Base-by-base conservation (phyloP, 2,329 filamentous ascomycete genomes). In the Diplodia mutila region DNA sequence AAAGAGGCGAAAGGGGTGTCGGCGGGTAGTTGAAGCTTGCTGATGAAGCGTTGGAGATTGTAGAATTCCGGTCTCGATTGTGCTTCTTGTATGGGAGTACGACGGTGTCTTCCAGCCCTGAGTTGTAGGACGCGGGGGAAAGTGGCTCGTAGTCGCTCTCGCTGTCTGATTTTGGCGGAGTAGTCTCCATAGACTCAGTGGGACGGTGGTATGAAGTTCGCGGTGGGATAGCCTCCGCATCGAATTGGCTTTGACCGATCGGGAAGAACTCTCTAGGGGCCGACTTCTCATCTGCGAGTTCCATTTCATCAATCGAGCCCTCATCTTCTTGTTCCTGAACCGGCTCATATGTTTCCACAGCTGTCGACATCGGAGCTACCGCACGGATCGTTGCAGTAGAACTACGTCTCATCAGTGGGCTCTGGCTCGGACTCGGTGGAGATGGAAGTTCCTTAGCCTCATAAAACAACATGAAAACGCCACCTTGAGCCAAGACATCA, bases 381-480 rank as follows among this genome's bases (percentile, higher is more conserved):
- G 65, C 65, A 23, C 65, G 42, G 18, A 67, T 67, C 9, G 65
- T 67, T n/a, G 65, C 54, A 21, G 46, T 54, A 21, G 65, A 67
- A 18, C 54, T 67, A 18, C 65, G 65, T 32, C 65, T 67, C 29
- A 42, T 46, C 34, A 61, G 53, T 14, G 54, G 53, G n/a, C 52
- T 57, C n/a, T 42, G 25, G 4, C 6, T 27, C 12, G 64, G 52
- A 29, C 52, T 55, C 5, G 64, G 64, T 8, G 64, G 64, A 21
- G 64, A 46, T 32, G 48, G 61, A 23, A 65, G 51, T n/a, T 66
- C 64, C n/a, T 63, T 32, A 4, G 57, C 57, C 32, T 99, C 94
- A 77, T 98, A 99, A 77, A 98, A 98, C 0, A 98, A 85, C 94
- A 99, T 98, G 76, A 98, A 98, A 0, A 94, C 94, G 1, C 92